Evolutionary conservation across 192 early-diverging fungal genomes (phyloP), one percentile per base, ranked within the genome.

Genomic region (Podila epigama): DNA sequence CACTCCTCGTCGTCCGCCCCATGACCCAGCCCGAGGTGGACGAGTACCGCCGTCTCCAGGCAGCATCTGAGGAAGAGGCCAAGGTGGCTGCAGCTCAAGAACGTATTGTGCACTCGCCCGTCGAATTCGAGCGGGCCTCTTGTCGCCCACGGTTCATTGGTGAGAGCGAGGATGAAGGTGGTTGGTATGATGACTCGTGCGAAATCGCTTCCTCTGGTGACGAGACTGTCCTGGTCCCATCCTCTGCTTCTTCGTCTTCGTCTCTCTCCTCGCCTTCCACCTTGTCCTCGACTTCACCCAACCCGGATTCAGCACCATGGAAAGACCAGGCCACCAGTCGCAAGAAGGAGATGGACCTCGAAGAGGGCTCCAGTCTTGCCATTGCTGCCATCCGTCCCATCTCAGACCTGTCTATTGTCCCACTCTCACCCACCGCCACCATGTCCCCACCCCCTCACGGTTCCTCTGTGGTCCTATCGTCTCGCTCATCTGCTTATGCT

Each of bases 1-100:
- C 52, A 11, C 11, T 32, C 20, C 29, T 54, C 5, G 52, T 54
- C 5, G 52, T 54, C 25, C 52, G 52, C 6, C 52, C 52, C 27
- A 27, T 54, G 52, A 54, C 52, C 52, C 25, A 31, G 29, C 29
- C 52, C 10, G 52, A 54, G 29, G 29, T 54, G 52, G 27, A 54
- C 3, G 52, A 54, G 44, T 48, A 48, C 44, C 44, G 44, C 15
- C 44, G 44, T 16, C 20, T 48, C n/a, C 44, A 48, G 25, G 44
- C 44, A 5, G 44, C n/a, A 10, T 48, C 44, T 22, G 44, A 48
- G 20, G 44, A 48, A 10, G 44, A 48, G 25, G 44, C 20, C 44
- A 48, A 22, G 20, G 44, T 48, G 6, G 2, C 44, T 18, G 15
- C 41, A n/a, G 41, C 16, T 44, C 16, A n/a, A 10, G 20, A 9